Evolutionary conservation across 2,329 filamentous ascomycete species (phyloP).

Genomic region (Xylariales sp.): DNA sequence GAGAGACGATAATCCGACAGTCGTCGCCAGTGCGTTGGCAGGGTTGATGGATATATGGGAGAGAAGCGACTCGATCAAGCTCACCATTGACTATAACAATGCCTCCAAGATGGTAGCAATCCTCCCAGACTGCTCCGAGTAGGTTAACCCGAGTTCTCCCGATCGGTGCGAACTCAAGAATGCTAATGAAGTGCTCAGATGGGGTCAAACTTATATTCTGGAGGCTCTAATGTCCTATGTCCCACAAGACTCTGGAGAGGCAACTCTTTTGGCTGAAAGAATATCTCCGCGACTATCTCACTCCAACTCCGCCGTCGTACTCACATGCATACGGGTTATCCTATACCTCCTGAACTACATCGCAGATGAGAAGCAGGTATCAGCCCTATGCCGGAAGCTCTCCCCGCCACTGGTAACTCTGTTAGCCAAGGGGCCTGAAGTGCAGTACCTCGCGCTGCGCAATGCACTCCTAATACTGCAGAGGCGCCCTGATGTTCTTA

Average conservation of each 20-base stretch:
- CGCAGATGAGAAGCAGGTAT: constrained; percentile 81
- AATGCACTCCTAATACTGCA: constrained; percentile 95
- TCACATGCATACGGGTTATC: constrained; percentile 94
- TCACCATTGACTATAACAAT: constrained; percentile 96
- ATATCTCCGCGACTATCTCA: constrained; percentile 95
- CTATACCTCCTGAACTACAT: constrained; percentile 99
- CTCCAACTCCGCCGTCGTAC: constrained; percentile 91
- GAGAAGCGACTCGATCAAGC: constrained; percentile 91
- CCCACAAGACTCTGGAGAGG: constrained; percentile 85
- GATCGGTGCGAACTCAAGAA: neutral
- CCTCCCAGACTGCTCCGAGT: constrained; percentile 94
- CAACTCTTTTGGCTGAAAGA: constrained; percentile 83
- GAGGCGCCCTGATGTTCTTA: constrained; percentile 83
- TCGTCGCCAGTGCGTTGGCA: constrained; percentile 90
- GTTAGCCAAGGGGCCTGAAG: constrained; percentile 91
- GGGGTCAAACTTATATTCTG: constrained; percentile 97
- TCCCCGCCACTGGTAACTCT: constrained; percentile 93
- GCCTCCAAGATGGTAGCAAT: constrained; percentile 98
- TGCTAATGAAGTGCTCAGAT: constrained; percentile 47
- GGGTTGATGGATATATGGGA: constrained; percentile 98
- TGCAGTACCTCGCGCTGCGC: constrained; percentile 93
- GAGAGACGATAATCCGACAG: constrained; percentile 93
- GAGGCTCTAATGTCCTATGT: constrained; percentile 98
- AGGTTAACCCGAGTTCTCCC: constrained; percentile 40
- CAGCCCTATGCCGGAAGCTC: constrained; percentile 82